These are phyloP conservation scores for Leishmania braziliensis DNA, from an alignment of 208 protist species.

Conservation along the genomic window DNA sequence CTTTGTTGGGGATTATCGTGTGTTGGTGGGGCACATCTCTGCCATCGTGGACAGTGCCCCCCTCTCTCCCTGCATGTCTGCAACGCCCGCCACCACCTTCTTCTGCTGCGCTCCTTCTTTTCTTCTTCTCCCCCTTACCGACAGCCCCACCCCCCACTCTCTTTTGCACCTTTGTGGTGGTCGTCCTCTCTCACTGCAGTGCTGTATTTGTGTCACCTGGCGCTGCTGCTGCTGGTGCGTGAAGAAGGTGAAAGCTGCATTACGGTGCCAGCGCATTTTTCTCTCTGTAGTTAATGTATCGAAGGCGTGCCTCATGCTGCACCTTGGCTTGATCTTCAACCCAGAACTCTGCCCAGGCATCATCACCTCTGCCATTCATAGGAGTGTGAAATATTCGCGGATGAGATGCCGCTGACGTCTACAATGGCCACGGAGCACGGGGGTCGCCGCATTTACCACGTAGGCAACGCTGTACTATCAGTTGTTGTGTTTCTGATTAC, in stretches of 20 bases:
- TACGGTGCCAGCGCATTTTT: not conserved
- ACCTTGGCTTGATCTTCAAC: not conserved
- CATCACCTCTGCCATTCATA: not conserved
- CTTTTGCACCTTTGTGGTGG: not conserved
- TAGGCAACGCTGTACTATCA: slow-evolving; percentile 27
- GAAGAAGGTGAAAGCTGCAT: not conserved
- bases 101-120: not conserved
- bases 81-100: not conserved
- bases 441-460: slow-evolving; percentile 17
- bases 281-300: not conserved
- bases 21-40: not conserved
- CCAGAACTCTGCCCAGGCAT: not conserved
- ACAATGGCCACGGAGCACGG: not conserved
- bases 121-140: not conserved
- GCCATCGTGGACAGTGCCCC: not conserved
- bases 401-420: not conserved
- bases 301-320: not conserved
- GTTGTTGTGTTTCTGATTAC: slow-evolving; percentile 14
- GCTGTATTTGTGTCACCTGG: too few relatives aligned
- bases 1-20: not conserved
- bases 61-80: not conserved
- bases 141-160: too few relatives aligned
- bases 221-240: not conserved
- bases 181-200: not conserved
- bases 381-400: not conserved